Evolutionary conservation across 495 filamentous ascomycete genomes (phyloP).

Genomic region (Aspergillus indologenus): DNA sequence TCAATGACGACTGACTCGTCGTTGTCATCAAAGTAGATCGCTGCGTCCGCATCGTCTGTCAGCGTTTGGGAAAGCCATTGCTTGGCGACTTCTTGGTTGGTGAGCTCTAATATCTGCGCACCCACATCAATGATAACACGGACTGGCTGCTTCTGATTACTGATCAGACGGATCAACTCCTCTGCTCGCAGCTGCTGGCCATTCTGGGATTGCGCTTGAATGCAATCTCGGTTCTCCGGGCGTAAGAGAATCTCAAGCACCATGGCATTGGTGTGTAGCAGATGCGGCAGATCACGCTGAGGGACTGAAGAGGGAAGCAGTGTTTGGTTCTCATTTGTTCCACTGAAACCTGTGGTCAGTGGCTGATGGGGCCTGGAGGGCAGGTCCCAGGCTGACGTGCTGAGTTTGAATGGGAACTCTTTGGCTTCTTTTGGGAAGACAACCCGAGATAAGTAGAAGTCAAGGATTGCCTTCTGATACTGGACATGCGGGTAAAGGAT

Average conservation of each 20-base stretch:
- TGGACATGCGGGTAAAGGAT: slow-evolving; percentile 53
- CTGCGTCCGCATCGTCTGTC: slow-evolving; percentile 38
- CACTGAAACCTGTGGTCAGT: slow-evolving; percentile 64
- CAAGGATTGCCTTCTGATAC: slow-evolving; percentile 49
- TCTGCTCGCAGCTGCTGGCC: slow-evolving; percentile 27
- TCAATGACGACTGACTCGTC: slow-evolving; percentile 51
- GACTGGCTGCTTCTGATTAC: slow-evolving; percentile 33
- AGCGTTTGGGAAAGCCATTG: slow-evolving; percentile 36
- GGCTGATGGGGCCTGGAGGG: slow-evolving; percentile 41
- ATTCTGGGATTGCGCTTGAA: slow-evolving; percentile 13
- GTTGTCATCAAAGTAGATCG: slow-evolving; percentile 51
- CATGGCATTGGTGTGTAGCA: slow-evolving; percentile 61
- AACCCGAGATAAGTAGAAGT: slow-evolving; percentile 60
- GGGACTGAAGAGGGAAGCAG: slow-evolving; percentile 54
- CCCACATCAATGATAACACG: slow-evolving; percentile 71
- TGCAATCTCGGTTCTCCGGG: slow-evolving; percentile 49
- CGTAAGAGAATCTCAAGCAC: slow-evolving; percentile 58
- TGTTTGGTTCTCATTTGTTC: slow-evolving; percentile 64
- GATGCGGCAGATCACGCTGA: slow-evolving; percentile 54
- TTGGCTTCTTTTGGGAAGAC: slow-evolving; percentile 67
- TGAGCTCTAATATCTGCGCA: slow-evolving; percentile 65
- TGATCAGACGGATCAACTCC: slow-evolving; percentile 45
- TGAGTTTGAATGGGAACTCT: slow-evolving; percentile 63
- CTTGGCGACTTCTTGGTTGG: slow-evolving; percentile 51
- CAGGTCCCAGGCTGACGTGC: slow-evolving; percentile 70